Conservation (phyloP, 768 basidiomycete species). For the Russula vinacea region DNA sequence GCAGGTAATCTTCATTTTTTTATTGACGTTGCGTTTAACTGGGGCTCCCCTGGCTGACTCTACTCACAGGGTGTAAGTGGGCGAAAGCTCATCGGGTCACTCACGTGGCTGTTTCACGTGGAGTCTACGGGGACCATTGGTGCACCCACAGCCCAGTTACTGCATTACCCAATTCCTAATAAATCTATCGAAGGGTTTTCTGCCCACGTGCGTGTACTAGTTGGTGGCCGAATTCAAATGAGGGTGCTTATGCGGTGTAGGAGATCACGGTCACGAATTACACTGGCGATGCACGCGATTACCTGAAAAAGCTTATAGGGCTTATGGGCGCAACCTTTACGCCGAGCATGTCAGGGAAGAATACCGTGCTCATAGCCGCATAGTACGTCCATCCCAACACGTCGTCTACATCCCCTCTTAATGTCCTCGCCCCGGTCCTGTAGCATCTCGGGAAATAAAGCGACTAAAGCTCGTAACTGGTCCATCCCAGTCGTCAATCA, state of each 20-base stretch:
- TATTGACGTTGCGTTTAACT: too few species aligned
- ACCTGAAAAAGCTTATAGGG: constrained; percentile 77
- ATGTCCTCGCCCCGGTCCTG: constrained; percentile 1
- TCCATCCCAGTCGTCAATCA: constrained; percentile 86
- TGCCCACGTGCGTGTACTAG: constrained; percentile 50
- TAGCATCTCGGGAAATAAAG: constrained; percentile 47
- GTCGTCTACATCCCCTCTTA: not conserved
- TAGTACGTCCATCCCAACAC: constrained; percentile 49
- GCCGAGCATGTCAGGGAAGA: constrained; percentile 71
- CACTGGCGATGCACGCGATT: constrained; percentile 81
- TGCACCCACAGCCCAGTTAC: constrained; percentile 66
- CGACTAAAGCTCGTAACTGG: constrained; percentile 72
- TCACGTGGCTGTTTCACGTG: constrained; percentile 82
- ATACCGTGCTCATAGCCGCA: constrained; percentile 81
- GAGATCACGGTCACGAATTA: constrained; percentile 86
- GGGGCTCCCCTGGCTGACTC: constrained; percentile 1
- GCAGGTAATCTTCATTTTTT: constrained; percentile 42
- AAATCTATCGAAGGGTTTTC: constrained; percentile 56
- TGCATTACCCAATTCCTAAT: constrained; percentile 81
- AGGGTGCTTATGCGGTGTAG: constrained; percentile 38
- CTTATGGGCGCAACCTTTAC: constrained; percentile 79
- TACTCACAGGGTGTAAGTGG: constrained; percentile 53
- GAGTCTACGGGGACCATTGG: constrained; percentile 58
- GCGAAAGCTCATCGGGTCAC: constrained; percentile 66
- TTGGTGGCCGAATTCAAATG: not conserved